These are phyloP conservation scores for Ruellia speciosa DNA, from an alignment of 305 asterid species.

Conservation along the genomic window DNA sequence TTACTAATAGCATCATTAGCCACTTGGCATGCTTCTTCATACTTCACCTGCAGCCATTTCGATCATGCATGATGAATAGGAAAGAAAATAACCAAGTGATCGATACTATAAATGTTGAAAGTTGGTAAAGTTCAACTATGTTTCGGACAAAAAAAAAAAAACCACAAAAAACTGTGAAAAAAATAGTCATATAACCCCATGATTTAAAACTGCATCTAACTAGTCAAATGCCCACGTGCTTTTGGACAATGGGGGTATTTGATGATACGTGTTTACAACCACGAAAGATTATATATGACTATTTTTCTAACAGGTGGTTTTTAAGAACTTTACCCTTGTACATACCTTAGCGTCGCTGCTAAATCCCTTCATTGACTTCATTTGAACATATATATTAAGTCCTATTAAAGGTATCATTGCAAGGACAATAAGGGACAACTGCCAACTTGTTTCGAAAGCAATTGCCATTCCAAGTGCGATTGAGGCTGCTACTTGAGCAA, in stretches of 20 bases:
- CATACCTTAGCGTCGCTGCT: conserved; percentile 85
- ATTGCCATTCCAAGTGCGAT: conserved; percentile 49
- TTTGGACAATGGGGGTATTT: no score
- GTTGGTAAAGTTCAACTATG: no score
- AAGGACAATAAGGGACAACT: conserved; percentile 68
- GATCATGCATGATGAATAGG: no score
- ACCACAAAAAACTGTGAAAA: no score
- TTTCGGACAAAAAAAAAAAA: no score
- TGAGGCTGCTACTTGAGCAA: conserved; percentile 65
- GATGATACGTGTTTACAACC: no score
- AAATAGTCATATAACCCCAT: no score
- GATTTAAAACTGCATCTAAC: no score
- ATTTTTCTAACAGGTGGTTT: not conserved
- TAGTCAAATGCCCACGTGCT: no score
- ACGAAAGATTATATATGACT: not conserved
- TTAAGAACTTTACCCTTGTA: not conserved
- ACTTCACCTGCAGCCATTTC: conserved; percentile 41
- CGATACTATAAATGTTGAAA: no score
- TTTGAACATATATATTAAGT: conserved; percentile 52
- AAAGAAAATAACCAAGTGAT: no score
- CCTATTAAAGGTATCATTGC: conserved; percentile 72
- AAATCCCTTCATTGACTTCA: conserved; percentile 74
- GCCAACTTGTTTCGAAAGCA: conserved; percentile 83
- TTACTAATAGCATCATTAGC: conserved; percentile 82
- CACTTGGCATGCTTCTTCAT: conserved; percentile 85